phyloP scores from a whole-genome alignment of 768 basidiomycete species.

The Trichaptum fuscoviolaceum region DNA sequence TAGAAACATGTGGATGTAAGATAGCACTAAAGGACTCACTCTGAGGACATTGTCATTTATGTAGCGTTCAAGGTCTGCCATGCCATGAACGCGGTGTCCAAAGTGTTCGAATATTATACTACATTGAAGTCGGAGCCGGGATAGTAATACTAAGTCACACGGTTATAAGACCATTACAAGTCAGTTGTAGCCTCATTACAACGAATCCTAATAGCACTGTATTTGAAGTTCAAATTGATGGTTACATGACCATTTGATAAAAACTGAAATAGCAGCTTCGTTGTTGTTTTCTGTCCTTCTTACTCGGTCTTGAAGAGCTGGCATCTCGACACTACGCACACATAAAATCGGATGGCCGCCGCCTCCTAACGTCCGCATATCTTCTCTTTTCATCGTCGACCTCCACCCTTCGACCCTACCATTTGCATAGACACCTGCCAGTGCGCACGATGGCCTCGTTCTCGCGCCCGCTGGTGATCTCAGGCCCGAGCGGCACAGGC shows the following conservation, averaged over 20 bases:
- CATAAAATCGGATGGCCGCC: background rate
- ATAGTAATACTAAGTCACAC: background rate
- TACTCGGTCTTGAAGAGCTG: background rate
- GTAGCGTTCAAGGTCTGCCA: conserved; percentile 57
- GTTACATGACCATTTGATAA: background rate
- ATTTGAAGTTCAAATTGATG: no score
- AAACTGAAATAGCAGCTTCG: background rate
- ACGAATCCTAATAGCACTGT: background rate
- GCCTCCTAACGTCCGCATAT: background rate
- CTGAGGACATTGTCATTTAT: conserved; percentile 74
- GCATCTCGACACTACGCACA: background rate
- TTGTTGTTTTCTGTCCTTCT: background rate
- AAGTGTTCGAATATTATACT: background rate
- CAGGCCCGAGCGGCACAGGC: conserved; percentile 90
- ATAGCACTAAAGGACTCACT: conserved; percentile 34
- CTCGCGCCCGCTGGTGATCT: conserved; percentile 74
- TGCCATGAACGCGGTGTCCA: background rate
- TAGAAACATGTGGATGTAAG: conserved; percentile 9
- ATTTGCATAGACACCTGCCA: background rate
- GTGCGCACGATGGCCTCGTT: conserved; percentile 10
- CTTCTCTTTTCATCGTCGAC: background rate
- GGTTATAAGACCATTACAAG: background rate
- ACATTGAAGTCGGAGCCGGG: background rate
- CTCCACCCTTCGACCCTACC: background rate
- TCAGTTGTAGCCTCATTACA: background rate